Evolutionary conservation across 164 flowering plant species (phyloP), one percentile per base, ranked within the genome.

Genomic region (Liriodendron chinense): DNA sequence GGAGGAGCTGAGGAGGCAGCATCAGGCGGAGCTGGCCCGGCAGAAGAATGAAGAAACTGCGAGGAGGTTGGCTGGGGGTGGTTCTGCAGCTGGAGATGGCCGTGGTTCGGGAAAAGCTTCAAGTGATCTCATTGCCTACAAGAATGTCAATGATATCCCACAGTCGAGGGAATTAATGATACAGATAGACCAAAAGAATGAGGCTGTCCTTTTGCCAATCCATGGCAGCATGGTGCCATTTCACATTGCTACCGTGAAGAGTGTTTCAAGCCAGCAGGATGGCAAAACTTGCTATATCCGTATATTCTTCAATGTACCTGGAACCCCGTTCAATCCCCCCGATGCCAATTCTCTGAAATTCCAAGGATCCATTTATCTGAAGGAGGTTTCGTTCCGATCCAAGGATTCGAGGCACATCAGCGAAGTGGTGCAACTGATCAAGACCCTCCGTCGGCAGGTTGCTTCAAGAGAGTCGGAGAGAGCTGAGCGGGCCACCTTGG

Each of bases 1-100:
- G 77, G 97, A 93, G 72, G 98, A 90, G 77, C 78, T 81, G 0
- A 76, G 95, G 68, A 88, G 89, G 84, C 93, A 86, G 84, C 94
- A 93, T 76, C 96, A 91, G 80, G 94, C 94, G 9, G 94, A 87
- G 74, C 90, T 91, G 73, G 98, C 94, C 7, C 91, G 87, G 1
- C 93, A 90, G 72, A 91, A 93, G 82, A 90, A 90, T 80, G 92
- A 91, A 85, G 98, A 93, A 80, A 93, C 92, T 69, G 93, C 92
- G 8, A 68, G 93, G 74, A 65, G 98, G 65, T 87, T 91, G 72
- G 93, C 93, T 50, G 98, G 94, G 74, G 91, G 83, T n/a, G 89
- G 86, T 7, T 48, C 85, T 59, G 86, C 72, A 8, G 16, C 77
- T 7, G 85, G 80, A 20, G 85, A 85, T 63, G 82, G 78, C 47